Evolutionary conservation across 768 basidiomycete species (phyloP).

Genomic region (Mycena alexandri): DNA sequence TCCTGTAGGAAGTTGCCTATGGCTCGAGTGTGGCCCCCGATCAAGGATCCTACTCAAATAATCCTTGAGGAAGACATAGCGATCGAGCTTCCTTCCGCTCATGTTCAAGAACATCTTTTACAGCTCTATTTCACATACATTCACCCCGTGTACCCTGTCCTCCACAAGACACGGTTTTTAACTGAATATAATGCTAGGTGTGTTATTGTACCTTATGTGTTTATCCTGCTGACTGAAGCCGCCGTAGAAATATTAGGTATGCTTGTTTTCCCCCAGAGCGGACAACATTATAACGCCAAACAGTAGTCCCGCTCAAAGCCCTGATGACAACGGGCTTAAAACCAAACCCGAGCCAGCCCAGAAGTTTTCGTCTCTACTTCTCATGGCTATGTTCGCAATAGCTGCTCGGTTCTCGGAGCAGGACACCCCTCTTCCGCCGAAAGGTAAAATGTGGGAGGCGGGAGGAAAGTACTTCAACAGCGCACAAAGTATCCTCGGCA

Average conservation of each 20-base stretch:
- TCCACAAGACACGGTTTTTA: slow-evolving; percentile 80
- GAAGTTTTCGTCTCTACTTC: slow-evolving; percentile 73
- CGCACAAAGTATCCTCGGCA: slow-evolving; percentile 76
- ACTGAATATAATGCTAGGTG: slow-evolving; percentile 71
- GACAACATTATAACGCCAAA: not conserved
- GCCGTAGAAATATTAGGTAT: slow-evolving; percentile 30
- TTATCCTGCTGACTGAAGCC: not conserved
- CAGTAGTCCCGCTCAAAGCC: slow-evolving; percentile 45
- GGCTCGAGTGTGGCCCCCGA: slow-evolving; percentile 80
- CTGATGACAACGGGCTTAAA: slow-evolving; percentile 45
- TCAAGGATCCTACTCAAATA: slow-evolving; percentile 55
- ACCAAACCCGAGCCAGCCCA: slow-evolving; percentile 70
- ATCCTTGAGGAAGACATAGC: slow-evolving; percentile 59
- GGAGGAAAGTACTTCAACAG: slow-evolving; percentile 73
- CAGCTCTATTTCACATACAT: slow-evolving; percentile 86
- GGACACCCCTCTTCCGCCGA: slow-evolving; percentile 57
- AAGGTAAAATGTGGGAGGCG: slow-evolving; percentile 78
- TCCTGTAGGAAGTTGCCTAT: slow-evolving; percentile 73
- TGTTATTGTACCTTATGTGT: slow-evolving; percentile 27
- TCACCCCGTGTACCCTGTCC: slow-evolving; percentile 85
- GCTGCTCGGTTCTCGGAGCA: slow-evolving; percentile 78
- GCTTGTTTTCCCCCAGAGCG: not conserved
- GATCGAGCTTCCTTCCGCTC: slow-evolving; percentile 69
- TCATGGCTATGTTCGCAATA: slow-evolving; percentile 86
- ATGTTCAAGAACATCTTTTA: slow-evolving; percentile 76